phyloP scores from a whole-genome alignment of 2,329 filamentous ascomycete species.

The Plectosphaerella sp. region DNA sequence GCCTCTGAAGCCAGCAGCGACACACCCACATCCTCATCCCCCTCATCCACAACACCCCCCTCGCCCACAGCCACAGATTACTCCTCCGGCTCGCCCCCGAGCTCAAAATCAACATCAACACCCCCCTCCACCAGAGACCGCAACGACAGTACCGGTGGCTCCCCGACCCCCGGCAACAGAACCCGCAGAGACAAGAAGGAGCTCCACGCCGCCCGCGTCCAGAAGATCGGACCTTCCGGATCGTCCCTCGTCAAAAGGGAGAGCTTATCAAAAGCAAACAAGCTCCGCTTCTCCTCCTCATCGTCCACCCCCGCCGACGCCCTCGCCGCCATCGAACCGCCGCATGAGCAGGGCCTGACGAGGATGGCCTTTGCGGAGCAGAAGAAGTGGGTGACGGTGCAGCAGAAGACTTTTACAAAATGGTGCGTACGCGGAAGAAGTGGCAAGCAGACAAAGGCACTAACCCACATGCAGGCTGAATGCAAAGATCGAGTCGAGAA shows the following conservation, averaged over 20 bases:
- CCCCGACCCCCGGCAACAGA: constrained; percentile 24
- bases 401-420: constrained; percentile 99
- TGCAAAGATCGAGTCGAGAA: constrained; percentile 79
- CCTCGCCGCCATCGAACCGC: constrained; percentile 40
- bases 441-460: constrained; percentile 34
- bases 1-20: constrained; percentile 8
- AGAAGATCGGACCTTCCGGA: constrained; percentile 37
- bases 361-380: constrained; percentile 63
- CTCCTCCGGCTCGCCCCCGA: constrained; percentile 13
- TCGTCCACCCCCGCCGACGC: constrained; percentile 32
- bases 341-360: constrained; percentile 44
- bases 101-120: not conserved
- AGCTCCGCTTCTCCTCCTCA: constrained; percentile 27
- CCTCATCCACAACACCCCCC: constrained; percentile 20
- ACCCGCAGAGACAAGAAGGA: constrained; percentile 42
- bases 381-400: constrained; percentile 71
- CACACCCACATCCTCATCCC: constrained; percentile 13
- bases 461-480: constrained; percentile 65
- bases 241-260: constrained; percentile 22
- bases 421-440: constrained; percentile 42
- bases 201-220: constrained; percentile 43
- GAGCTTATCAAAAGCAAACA: constrained; percentile 16
- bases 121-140: constrained; percentile 13
- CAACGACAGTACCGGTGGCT: constrained; percentile 15
- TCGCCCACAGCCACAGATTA: constrained; percentile 17